Percentiles rank a stretch among this genome's conserved stretches.
Conservation (phyloP, 805 yeast species). For the Metschnikowia bowlesiae region DNA sequence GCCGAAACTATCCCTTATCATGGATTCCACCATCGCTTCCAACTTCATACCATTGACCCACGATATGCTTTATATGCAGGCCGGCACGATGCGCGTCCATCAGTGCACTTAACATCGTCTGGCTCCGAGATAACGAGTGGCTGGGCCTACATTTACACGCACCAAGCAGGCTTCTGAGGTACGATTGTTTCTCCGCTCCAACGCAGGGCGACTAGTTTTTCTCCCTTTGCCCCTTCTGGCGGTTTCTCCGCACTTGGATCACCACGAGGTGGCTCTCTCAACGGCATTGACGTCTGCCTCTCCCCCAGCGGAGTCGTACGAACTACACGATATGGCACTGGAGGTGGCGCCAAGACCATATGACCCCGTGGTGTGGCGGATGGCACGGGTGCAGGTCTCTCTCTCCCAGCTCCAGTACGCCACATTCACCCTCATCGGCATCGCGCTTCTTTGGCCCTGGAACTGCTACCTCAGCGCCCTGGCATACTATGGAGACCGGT, state of each 20-base stretch:
- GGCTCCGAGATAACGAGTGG: background rate
- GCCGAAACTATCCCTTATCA: background rate
- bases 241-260: background rate
- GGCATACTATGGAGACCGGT: conserved; percentile 65
- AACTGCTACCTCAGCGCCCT: conserved; percentile 86
- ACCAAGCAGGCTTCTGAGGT: background rate
- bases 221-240: no score
- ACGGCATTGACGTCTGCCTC: background rate
- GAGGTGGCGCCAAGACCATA: conserved; percentile 6
- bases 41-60: background rate
- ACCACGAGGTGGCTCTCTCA: background rate
- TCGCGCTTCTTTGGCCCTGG: conserved; percentile 91
- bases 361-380: conserved; percentile 20
- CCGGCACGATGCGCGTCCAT: background rate
- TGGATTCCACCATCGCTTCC: background rate
- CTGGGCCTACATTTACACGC: background rate
- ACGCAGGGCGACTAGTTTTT: no score
- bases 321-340: conserved; percentile 8
- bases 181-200: no score
- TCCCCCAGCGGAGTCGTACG: conserved; percentile 1
- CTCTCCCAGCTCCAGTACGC: conserved; percentile 41
- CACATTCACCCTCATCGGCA: conserved; percentile 66
- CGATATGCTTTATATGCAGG: background rate
- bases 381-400: conserved; percentile 9
- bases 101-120: background rate